Percentiles rank a stretch among this genome's conserved stretches.
These are phyloP conservation scores for Penicillium lividum DNA, from an alignment of 495 filamentous ascomycete species.

Conservation along the genomic window DNA sequence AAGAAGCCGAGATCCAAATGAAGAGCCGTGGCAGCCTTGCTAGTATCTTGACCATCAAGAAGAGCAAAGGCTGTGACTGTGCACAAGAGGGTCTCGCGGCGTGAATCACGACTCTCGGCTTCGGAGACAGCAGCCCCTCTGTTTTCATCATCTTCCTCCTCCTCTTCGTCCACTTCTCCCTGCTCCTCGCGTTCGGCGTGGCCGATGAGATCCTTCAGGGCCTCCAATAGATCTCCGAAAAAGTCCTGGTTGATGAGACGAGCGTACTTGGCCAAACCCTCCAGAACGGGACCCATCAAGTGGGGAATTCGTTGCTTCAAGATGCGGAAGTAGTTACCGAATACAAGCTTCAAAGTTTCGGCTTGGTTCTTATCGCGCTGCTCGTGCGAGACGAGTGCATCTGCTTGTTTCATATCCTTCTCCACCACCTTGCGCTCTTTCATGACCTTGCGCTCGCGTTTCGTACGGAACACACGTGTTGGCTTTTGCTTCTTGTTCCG, in stretches of 20 bases:
- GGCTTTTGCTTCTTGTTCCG: constrained; percentile 66
- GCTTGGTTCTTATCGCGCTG: constrained; percentile 89
- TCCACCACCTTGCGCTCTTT: constrained; percentile 84
- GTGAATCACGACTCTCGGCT: constrained; percentile 58
- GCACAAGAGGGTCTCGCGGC: constrained; percentile 87
- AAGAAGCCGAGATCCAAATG: constrained; percentile 94
- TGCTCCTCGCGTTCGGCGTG: constrained; percentile 57
- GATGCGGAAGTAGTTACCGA: constrained; percentile 91
- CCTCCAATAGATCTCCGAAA: constrained; percentile 94
- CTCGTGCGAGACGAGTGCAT: constrained; percentile 86
- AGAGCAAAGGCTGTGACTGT: constrained; percentile 94
- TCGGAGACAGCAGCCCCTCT: constrained; percentile 31
- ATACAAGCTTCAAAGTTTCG: constrained; percentile 93
- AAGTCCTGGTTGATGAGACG: constrained; percentile 98
- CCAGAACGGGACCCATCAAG: constrained; percentile 90
- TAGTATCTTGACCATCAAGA: constrained; percentile 80
- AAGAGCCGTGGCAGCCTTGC: constrained; percentile 62
- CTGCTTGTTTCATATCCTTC: constrained; percentile 91
- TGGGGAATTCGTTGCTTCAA: constrained; percentile 72
- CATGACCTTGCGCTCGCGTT: constrained; percentile 68
- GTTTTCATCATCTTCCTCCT: constrained; percentile 42
- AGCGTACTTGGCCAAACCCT: constrained; percentile 88
- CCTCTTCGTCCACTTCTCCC: constrained; percentile 36
- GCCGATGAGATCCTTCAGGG: constrained; percentile 84
- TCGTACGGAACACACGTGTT: constrained; percentile 75